Evolutionary conservation across 768 basidiomycete genomes (phyloP).

Genomic region (Phallus indusiatus): DNA sequence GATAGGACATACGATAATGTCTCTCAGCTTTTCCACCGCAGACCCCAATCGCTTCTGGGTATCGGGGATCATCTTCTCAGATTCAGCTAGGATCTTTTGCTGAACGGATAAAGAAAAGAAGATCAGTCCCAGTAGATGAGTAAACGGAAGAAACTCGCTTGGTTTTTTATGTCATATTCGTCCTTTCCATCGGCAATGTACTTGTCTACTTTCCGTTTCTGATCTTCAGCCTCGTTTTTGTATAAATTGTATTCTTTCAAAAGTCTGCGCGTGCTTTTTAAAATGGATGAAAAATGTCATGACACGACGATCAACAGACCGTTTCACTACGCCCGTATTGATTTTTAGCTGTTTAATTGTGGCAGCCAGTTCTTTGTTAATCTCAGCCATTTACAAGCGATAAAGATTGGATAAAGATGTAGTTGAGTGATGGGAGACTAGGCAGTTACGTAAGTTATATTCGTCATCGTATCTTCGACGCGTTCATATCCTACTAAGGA

Average conservation of each 20-base stretch:
- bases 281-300: conserved; percentile 8
- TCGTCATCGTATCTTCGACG: not conserved
- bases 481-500: not conserved
- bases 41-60: conserved; percentile 50
- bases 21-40: conserved; percentile 52
- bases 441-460: not conserved
- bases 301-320: conserved; percentile 35
- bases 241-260: conserved; percentile 63
- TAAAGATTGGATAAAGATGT: not conserved
- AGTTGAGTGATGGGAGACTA: not conserved
- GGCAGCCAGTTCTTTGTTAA: conserved; percentile 29
- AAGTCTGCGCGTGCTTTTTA: conserved; percentile 37
- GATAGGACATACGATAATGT: conserved; percentile 51
- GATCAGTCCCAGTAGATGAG: not conserved
- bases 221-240: conserved; percentile 51
- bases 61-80: conserved; percentile 72
- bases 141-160: conserved; percentile 27
- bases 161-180: conserved; percentile 73
- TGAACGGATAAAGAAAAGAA: conserved; percentile 20
- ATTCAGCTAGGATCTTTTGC: conserved; percentile 66
- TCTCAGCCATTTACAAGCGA: conserved; percentile 28
- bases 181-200: conserved; percentile 44
- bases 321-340: conserved; percentile 55
- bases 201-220: conserved; percentile 51
- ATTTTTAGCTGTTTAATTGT: conserved; percentile 66